Percentiles rank a stretch among this genome's conserved stretches.
Evolutionary conservation across 139 green algal species (phyloP).

Genomic region (Coccomyxa sp.): DNA sequence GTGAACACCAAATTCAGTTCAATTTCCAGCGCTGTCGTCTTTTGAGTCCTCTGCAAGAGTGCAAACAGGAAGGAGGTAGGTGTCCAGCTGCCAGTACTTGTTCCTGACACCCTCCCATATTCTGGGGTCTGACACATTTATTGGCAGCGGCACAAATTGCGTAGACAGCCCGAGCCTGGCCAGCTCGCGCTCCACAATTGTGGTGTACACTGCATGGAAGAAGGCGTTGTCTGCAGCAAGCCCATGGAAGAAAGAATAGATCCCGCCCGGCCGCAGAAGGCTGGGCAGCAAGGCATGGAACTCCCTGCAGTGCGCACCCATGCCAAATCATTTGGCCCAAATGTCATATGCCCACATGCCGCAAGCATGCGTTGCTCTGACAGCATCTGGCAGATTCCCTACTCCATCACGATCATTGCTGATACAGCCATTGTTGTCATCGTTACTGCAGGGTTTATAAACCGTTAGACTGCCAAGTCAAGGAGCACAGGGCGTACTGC

Average conservation of each 20-base stretch:
- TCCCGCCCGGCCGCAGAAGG: conserved; percentile 63
- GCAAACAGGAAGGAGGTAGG: conserved; percentile 68
- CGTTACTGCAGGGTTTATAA: neutral
- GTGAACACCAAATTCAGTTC: too few species aligned
- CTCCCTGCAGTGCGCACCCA: conserved; percentile 33
- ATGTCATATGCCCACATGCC: too few species aligned
- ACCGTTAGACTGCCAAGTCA: neutral
- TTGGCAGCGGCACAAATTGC: conserved; percentile 60
- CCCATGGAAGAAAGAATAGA: conserved; percentile 97
- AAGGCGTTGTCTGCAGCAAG: conserved; percentile 74
- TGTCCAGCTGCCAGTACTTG: conserved; percentile 73
- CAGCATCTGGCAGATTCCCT: neutral
- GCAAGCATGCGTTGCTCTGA: neutral
- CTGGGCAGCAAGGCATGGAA: conserved; percentile 79
- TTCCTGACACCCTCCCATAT: conserved; percentile 48
- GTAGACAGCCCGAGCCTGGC: conserved; percentile 56
- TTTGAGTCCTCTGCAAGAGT: neutral
- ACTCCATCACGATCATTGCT: neutral
- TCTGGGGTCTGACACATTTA: conserved; percentile 49
- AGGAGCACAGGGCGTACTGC: neutral
- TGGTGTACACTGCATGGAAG: conserved; percentile 83
- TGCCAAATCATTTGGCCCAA: too few species aligned
- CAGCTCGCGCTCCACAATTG: conserved; percentile 51
- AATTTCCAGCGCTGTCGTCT: too few species aligned
- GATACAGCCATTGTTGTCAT: neutral